Evolutionary conservation across 192 early-diverging fungal genomes (phyloP), one percentile per base, ranked within the genome.

Genomic region (Powellomyces hirtus): DNA sequence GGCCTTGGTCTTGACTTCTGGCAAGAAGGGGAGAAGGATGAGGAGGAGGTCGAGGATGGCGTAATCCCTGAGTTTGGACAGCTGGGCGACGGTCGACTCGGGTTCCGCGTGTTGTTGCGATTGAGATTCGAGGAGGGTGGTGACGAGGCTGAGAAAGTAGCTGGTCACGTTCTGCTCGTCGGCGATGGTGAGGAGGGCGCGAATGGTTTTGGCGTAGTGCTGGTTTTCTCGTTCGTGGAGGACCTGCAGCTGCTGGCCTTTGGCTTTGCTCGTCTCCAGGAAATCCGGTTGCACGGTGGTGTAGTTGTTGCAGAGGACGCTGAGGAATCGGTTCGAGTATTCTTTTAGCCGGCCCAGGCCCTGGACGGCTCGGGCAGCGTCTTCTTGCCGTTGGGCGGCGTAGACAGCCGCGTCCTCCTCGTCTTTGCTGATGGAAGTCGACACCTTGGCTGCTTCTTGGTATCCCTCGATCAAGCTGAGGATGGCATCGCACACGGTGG

Each of bases 31-130:
- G 10, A 82, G 64, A 62, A 92, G 84, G 40, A 98, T 84, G 38
- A 90, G 82, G 5, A 87, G 81, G 69, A 98, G 81, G 71, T 98
- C 94, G 67, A 95, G 75, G 80, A 96, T 91, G n/a, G 91, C 90
- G 62, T 95, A 86, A 5, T 90, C 86, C 38, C 83, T 84, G n/a
- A 90, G 87, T 37, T 86, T 35, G 81, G 77, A 62, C 64, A 85
- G 52, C 81, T 81, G 56, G 69, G 76, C 57, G 7, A 60, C 35
- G 1, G n/a, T 27, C 3, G 36, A 26, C 85, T 81, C 62, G 79
- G 81, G 14, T 88, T 76, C 73, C 83, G 77, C 67, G 81, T 78
- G 42, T 88, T 90, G 61, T 69, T 84, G 75, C 13, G 73, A 67
- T 66, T 82, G 81, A 0, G 64, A 58, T 49, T 77, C 72, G 36